A percentile compares a stretch with the other conserved stretches of the same genome.
These are phyloP conservation scores for Auriscalpium vulgare DNA, from an alignment of 768 basidiomycete species.

Conservation along the genomic window DNA sequence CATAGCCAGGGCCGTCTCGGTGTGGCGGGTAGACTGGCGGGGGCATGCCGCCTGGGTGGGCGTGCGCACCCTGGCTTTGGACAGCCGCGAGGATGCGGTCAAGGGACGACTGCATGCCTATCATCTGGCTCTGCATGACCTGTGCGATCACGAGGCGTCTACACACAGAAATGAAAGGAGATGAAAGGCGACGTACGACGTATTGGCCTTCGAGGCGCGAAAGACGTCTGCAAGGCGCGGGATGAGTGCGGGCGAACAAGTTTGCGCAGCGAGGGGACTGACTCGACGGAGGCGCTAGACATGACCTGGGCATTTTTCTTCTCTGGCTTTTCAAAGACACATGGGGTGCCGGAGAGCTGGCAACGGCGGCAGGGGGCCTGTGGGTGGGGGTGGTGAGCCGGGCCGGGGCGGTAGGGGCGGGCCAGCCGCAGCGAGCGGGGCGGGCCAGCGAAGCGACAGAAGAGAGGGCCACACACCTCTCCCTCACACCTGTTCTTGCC, in stretches of 20 bases:
- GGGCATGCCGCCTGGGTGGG: conserved; percentile 24
- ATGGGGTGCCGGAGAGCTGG: conserved; percentile 70
- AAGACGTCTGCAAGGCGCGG: conserved; percentile 46
- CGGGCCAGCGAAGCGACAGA: conserved; percentile 15
- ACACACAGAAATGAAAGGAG: background rate
- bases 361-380: conserved; percentile 89
- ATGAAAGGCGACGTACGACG: conserved; percentile 39
- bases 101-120: conserved; percentile 85
- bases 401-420: conserved; percentile 72
- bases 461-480: conserved; percentile 48
- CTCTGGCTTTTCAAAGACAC: conserved; percentile 88
- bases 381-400: conserved; percentile 21
- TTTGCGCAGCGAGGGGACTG: conserved; percentile 27
- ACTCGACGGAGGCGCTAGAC: conserved; percentile 69
- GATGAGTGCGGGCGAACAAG: conserved; percentile 11
- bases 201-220: conserved; percentile 84
- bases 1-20: conserved; percentile 14
- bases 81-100: conserved; percentile 74
- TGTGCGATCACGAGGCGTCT: conserved; percentile 19
- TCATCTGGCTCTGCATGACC: conserved; percentile 94
- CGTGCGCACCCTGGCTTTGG: conserved; percentile 32
- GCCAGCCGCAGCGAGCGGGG: conserved; percentile 45
- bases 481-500: conserved; percentile 93
- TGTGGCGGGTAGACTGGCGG: conserved; percentile 10
- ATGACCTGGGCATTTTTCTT: conserved; percentile 64